Base-by-base conservation (phyloP, 83 land plant genomes). In the Diphasiastrum complanatum region DNA sequence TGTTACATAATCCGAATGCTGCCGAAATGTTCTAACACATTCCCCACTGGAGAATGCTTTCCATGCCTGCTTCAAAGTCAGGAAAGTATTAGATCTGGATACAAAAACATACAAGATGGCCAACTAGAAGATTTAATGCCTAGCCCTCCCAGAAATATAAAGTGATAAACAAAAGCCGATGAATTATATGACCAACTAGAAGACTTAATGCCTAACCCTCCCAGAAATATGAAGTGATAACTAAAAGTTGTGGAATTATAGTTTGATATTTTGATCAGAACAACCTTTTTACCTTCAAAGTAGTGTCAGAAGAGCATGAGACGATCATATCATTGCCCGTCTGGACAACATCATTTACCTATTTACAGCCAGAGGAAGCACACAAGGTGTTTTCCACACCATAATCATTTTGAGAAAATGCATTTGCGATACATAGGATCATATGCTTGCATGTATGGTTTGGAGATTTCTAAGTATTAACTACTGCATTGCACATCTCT, bases 1-100 rank as follows among this genome's bases (percentile, higher is more conserved):
- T 22, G 84, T 85, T 52, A 93, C 99, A 79, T 93, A 93, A 58
- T 93, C 99, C 47, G 99, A 85, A 63, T 93, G 99, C 59, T 89
- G 96, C 32, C 86, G 82, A 11, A 89, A 83, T 35, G 99, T 93
- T 75, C 76, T 82, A 10, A 78, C 79, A 61, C 99, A 89, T 26
- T 51, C 40, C n/a, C 45, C 79, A 60, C 85, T 85, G 28, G 99
- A 83, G 55, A 78, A 78, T 49, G 81, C 51, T 37, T 79, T 72
- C 99, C 99, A 93, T 3, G 81, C 77, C 99, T 93, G 81, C 6
- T 28, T 29, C 33, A 28, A 29, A 33, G 33, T 8, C 6, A 1
- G n/a, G 18, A 60, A 2, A 22, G 20, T 35, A 1, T 8, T 60
- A n/a, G 6, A 40, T 53, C 38, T 35, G 6, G 18, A 4, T 32